phyloP scores from a whole-genome alignment of 352 stramenopile species.

The Pythium insidiosum region DNA sequence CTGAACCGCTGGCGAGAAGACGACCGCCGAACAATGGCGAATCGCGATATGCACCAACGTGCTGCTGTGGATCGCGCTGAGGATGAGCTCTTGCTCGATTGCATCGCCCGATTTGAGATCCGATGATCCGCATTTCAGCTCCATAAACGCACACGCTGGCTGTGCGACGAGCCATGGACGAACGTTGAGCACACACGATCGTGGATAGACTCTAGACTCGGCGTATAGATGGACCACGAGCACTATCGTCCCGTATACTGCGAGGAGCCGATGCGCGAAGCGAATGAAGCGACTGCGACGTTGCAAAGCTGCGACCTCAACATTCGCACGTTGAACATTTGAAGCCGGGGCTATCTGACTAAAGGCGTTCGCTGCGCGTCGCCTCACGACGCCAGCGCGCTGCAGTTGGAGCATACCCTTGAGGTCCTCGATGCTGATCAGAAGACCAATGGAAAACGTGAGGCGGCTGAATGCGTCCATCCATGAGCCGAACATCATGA shows the following conservation, averaged over 20 bases:
- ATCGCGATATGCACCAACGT: constrained; percentile 21
- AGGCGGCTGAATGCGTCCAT: constrained; percentile 4
- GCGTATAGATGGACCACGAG: constrained; percentile 7
- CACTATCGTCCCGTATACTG: constrained; percentile 1
- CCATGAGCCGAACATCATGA: constrained; percentile 10
- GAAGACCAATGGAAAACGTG: constrained; percentile 6
- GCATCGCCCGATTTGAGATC: no score
- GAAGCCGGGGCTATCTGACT: no score
- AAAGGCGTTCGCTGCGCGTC: no score
- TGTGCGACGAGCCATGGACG: constrained; percentile 19
- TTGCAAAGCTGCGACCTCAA: no score
- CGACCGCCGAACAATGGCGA: constrained; percentile 21
- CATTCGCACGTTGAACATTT: no score
- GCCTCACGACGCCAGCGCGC: neutral
- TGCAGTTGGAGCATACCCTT: constrained; percentile 2
- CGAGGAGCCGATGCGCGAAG: constrained; percentile 3
- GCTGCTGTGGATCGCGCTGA: constrained; percentile 8
- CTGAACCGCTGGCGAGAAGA: constrained; percentile 16
- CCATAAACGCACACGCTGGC: constrained; percentile 22
- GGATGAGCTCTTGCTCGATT: constrained; percentile 5
- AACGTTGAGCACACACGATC: constrained; percentile 3
- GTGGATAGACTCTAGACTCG: constrained; percentile 1
- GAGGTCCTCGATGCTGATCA: constrained; percentile 2
- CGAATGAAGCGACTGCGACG: no score
- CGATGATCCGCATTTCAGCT: constrained; percentile 24